Base-by-base conservation (phyloP, 2,329 filamentous ascomycete species). In the Colletotrichum horii region DNA sequence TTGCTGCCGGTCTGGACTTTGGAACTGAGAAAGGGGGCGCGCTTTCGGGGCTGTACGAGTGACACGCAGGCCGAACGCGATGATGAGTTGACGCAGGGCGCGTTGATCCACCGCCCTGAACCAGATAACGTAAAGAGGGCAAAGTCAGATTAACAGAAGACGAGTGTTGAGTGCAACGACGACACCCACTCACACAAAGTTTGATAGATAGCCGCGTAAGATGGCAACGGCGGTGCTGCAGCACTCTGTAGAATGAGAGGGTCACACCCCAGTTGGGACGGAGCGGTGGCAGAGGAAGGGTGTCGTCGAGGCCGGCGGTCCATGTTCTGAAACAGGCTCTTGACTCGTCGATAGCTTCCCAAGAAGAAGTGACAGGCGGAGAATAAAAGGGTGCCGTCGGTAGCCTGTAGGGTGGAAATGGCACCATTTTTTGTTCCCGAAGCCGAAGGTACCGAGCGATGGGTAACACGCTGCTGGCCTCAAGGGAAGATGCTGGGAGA, bases 321-420 rank as follows among this genome's bases (percentile, higher is more conserved):
- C 61, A 34, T 36, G 30, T 58, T 24, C 56, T 75, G 73, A 75
- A 75, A 75, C 73, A 28, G 43, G 52, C n/a, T 73, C 73, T 73
- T 73, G 69, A 75, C 69, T 75, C 73, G 56, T 28, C 28, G 36
- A 14, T 48, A 11, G 28, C 34, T 26, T n/a, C 16, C 65, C 28
- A 55, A 26, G 62, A 22, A 24, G 52, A 32, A n/a, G n/a, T 70
- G 58, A 64, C 66, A 64, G 66, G 66, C 43, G 56, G 26, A 58
- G 66, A 38, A n/a, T 8, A 58, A 58, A 38, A 22, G 32, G 32
- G 61, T 28, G 19, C 58, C 19, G 58, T 62, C 61, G 61, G 61
- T 43, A 64, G 61, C 32, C n/a, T 68, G 43, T 66, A 64, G 22
- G 34, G 64, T 64, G 56, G 64, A 62, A 75, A 69, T 64, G 74